These are phyloP conservation scores for Apodospora peruviana DNA, from an alignment of 495 filamentous ascomycete species.

Conservation along the genomic window DNA sequence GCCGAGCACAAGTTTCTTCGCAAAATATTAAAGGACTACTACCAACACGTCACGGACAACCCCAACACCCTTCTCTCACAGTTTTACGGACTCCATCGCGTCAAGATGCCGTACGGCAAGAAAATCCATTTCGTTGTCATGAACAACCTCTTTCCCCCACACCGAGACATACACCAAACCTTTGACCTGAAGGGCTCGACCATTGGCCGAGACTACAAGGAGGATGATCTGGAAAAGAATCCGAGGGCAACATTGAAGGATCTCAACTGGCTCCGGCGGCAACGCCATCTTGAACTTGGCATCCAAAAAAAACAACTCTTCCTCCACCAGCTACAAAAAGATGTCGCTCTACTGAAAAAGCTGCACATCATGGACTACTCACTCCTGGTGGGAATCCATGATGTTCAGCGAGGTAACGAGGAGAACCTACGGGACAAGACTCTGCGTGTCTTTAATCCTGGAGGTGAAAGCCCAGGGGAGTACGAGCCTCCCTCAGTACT, in stretches of 20 bases:
- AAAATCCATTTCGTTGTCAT: conserved; percentile 99
- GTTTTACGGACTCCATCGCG: conserved; percentile 95
- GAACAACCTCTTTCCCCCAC: conserved; percentile 98
- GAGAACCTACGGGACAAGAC: conserved; percentile 95
- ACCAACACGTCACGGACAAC: conserved; percentile 85
- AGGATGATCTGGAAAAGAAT: conserved; percentile 81
- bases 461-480: conserved; percentile 56
- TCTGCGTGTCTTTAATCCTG: conserved; percentile 90
- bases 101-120: conserved; percentile 96
- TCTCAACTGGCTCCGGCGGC: conserved; percentile 88
- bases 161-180: conserved; percentile 94
- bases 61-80: conserved; percentile 96
- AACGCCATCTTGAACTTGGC: conserved; percentile 80
- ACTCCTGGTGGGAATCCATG: conserved; percentile 89
- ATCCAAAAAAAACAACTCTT: conserved; percentile 80
- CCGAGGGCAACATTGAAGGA: conserved; percentile 94
- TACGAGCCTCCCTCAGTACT: conserved; percentile 54
- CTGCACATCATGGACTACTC: conserved; percentile 99
- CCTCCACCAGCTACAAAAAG: conserved; percentile 78
- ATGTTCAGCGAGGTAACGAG: conserved; percentile 81
- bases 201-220: conserved; percentile 82
- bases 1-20: conserved; percentile 92
- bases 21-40: conserved; percentile 89
- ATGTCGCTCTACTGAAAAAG: conserved; percentile 77
- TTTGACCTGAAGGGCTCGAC: conserved; percentile 99